phyloP scores from a whole-genome alignment of 768 basidiomycete species.

The Cystofilobasidium bisporidii region DNA sequence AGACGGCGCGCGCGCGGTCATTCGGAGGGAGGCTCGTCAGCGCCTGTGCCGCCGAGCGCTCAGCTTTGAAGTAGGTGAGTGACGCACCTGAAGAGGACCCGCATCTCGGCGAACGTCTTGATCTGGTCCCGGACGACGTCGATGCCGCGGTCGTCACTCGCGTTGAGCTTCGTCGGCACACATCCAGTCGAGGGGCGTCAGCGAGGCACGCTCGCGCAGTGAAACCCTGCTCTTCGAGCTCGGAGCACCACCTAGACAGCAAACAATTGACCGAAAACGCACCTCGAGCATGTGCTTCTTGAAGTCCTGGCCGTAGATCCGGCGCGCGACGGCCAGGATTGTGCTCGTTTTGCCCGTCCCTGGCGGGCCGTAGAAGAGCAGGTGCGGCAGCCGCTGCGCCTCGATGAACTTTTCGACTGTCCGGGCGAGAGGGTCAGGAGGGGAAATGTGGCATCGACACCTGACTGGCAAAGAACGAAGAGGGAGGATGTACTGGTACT shows the following conservation, averaged over 20 bases:
- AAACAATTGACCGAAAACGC: no score
- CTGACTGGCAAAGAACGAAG: background rate
- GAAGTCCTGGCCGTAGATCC: conserved; percentile 80
- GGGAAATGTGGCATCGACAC: no score
- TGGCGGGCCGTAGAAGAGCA: conserved; percentile 95
- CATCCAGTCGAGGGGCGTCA: background rate
- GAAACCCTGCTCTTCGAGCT: no score
- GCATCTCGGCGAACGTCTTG: conserved; percentile 94
- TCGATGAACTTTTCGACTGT: conserved; percentile 94
- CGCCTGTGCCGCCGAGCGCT: no score
- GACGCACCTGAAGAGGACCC: conserved; percentile 54
- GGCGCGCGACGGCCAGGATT: conserved; percentile 85
- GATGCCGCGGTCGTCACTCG: conserved; percentile 95
- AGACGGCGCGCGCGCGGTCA: background rate
- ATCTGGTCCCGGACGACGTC: conserved; percentile 98
- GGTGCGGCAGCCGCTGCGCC: conserved; percentile 83
- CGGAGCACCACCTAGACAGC: no score
- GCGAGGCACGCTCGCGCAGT: no score
- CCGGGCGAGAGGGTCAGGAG: no score
- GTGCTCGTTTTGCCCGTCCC: conserved; percentile 96
- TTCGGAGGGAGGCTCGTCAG: background rate
- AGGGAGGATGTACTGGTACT: conserved; percentile 65
- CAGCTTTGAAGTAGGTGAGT: no score
- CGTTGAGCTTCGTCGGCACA: conserved; percentile 62
- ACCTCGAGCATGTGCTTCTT: conserved; percentile 92